Evolutionary conservation across 805 yeast genomes (phyloP), one percentile per base, ranked within the genome.

Genomic region (Nakazawaea holstii): DNA sequence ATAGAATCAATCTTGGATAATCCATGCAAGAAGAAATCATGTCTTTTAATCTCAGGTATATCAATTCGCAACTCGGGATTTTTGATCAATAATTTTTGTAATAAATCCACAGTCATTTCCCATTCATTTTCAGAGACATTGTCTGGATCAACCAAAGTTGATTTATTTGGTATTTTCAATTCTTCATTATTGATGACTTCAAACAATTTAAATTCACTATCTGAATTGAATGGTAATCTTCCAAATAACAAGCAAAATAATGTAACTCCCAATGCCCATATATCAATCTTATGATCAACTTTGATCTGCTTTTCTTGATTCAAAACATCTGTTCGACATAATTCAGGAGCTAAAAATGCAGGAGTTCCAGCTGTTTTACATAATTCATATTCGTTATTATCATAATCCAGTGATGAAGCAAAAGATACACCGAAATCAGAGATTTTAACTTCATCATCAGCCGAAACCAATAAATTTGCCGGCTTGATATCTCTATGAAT

Each of bases 311-410:
- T 77, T 30, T 56, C 60, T 6, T 58, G 52, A 8, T 55, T 50
- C 10, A 53, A 57, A 44, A 64, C 74, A 47, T 76, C 79, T 1
- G 87, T 82, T 46, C 75, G 73, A 60, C 97, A 91, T 41, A 91
- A 72, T 61, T 94, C 99, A 0, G 97, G 97, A 0, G 98, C 96
- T 58, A 90, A 84, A 63, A 92, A 92, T 0, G 97, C 97, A 1
- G 98, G 98, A 0, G 98, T 92, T 5, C 98, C 99, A 0, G 95
- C 98, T 0, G 98, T 92, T 64, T 91, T 92, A 1, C 97, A 95
- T 52, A 92, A 71, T 56, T 92, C 97, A 48, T 82, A 69, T 52
- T 90, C 97, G 53, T 77, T 72, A 48, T 62, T 61, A 13, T 68
- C 68, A 11, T 66, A 72, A 17, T 57, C 60, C 41, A 62, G 54